These are phyloP conservation scores for Penicillium bialowiezense DNA, from an alignment of 495 filamentous ascomycete species.

Conservation along the genomic window DNA sequence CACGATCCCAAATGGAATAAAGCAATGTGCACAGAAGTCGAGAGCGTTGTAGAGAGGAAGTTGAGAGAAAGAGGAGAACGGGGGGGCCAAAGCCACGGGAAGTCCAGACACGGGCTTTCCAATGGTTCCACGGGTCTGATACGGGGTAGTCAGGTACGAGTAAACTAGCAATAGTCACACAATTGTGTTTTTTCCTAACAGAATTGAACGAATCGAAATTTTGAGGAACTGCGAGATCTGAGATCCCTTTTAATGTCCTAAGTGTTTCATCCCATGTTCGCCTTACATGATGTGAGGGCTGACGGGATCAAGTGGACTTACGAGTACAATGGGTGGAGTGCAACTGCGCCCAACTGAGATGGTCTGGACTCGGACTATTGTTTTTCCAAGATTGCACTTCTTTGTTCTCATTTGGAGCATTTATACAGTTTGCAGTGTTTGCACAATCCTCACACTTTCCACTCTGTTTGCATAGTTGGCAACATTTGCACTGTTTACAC, in stretches of 20 bases:
- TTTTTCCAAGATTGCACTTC: conserved; percentile 4
- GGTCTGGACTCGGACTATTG: conserved; percentile 9
- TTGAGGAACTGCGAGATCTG: not conserved
- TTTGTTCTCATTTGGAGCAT: not conserved
- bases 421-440: not conserved
- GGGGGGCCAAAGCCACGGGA: conserved; percentile 5
- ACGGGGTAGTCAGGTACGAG: conserved; percentile 9
- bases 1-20: not conserved
- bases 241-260: not conserved
- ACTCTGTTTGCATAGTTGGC: not conserved
- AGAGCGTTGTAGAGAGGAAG: not conserved
- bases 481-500: not conserved
- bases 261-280: conserved; percentile 9
- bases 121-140: conserved; percentile 4
- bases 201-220: too few relatives aligned
- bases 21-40: not conserved
- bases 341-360: not conserved
- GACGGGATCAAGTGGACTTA: not conserved
- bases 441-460: too few relatives aligned
- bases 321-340: not conserved
- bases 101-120: not conserved
- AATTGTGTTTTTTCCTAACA: too few relatives aligned
- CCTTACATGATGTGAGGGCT: conserved; percentile 5
- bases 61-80: conserved; percentile 8
- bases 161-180: too few relatives aligned